Base-by-base conservation (phyloP, 2,329 filamentous ascomycete species). In the Cladosporium sp. region DNA sequence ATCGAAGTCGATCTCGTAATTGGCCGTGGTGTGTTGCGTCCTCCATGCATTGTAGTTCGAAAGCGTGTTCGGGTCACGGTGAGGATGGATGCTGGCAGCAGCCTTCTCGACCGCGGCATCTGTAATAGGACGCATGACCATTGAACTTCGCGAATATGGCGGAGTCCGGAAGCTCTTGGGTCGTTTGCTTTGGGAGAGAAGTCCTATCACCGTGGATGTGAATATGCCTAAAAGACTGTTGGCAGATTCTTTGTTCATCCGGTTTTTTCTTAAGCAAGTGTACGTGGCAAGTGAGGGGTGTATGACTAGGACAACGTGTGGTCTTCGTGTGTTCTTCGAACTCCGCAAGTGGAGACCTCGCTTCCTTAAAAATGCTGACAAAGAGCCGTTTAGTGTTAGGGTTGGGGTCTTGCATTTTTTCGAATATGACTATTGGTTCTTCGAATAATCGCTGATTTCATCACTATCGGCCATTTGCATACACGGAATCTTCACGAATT, bases 1-100 rank as follows among this genome's bases (percentile, higher is more conserved):
- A 67, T 90, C 86, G 77, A 98, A 99, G 74, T 96, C 88, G 72
- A 98, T 89, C 71, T 88, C 87, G 74, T 97, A 87, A 77, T 91
- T 88, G 66, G 91, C 91, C 23, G 87, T 89, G 23, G 92, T 95
- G 81, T 97, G 93, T 76, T 85, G 88, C 21, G 92, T 97, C 67
- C 87, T 84, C 88, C 92, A 97, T 65, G 90, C 88, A 78, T 91
- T 88, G 80, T 97, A 97, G 82, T 98, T 98, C 76, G 91, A 91
- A 66, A 95, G 81, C 29, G 95, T 97, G 78, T 93, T 96, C 62
- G 93, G 93, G 80, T 98, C 94, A 68, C 76, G 68, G 10, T 71
- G 73, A 44, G 72, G 66, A 57, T 76, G 74, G 16, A 77, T 75
- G 50, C 68, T 71, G n/a, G 68, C 69, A 26, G 73, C 74, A n/a